A percentile compares a stretch with the other conserved stretches of the same genome.
phyloP scores from a whole-genome alignment of 1,139 yeast species.

The Magnusiomyces magnusii region DNA sequence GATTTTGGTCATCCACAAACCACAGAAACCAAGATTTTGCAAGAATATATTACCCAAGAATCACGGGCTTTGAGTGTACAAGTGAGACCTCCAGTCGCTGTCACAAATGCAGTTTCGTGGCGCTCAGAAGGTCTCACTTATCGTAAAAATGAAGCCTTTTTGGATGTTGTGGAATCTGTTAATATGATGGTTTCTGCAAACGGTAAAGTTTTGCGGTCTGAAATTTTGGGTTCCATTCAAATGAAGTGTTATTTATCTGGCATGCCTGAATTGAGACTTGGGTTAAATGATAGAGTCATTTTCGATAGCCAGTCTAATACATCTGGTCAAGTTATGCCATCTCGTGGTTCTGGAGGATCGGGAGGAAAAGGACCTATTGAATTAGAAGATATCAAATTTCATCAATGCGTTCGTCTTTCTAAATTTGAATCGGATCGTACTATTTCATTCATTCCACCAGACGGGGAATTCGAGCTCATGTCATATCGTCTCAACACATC shows the following conservation, averaged over 20 bases:
- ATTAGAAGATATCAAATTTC: slow-evolving; percentile 94
- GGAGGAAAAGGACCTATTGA: slow-evolving; percentile 32
- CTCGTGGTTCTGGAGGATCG: slow-evolving; percentile 23
- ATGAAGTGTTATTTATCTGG: slow-evolving; percentile 86
- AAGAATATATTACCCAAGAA: slow-evolving; percentile 52
- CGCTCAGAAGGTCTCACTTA: slow-evolving; percentile 85
- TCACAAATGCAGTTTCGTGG: slow-evolving; percentile 88
- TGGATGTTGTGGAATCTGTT: slow-evolving; percentile 87
- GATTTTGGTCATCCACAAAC: slow-evolving; percentile 94
- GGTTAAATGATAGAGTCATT: slow-evolving; percentile 79
- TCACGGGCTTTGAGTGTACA: slow-evolving; percentile 38
- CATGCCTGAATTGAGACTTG: slow-evolving; percentile 90
- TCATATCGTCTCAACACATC: slow-evolving; percentile 77
- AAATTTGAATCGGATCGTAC: slow-evolving; percentile 81
- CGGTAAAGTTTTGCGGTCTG: slow-evolving; percentile 79
- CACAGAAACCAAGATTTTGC: slow-evolving; percentile 85
- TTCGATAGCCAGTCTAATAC: slow-evolving; percentile 42
- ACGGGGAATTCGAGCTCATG: slow-evolving; percentile 89
- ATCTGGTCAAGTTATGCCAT: slow-evolving; percentile 30
- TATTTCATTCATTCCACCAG: slow-evolving; percentile 88
- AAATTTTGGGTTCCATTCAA: slow-evolving; percentile 74
- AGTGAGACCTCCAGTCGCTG: slow-evolving; percentile 46
- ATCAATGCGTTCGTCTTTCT: slow-evolving; percentile 82
- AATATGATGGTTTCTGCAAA: slow-evolving; percentile 56
- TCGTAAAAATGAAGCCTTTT: slow-evolving; percentile 93